phyloP scores from a whole-genome alignment of 202 grass and related monocot species.

The Elaeis oleifera region DNA sequence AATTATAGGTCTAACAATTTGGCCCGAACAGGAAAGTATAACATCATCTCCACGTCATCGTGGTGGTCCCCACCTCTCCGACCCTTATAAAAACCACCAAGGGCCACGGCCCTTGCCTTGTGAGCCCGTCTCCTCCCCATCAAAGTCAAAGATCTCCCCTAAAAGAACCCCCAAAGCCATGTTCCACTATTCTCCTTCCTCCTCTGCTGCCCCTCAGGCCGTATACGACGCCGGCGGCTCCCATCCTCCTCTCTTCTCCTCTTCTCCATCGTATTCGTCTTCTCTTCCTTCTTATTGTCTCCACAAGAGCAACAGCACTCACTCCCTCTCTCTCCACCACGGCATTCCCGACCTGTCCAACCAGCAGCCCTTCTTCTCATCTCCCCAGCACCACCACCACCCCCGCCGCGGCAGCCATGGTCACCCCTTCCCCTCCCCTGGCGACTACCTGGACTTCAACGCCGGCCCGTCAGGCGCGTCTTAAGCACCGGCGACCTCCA shows the following conservation, averaged over 20 bases:
- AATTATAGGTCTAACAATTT: too few species aligned
- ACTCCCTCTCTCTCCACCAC: constrained; percentile 26
- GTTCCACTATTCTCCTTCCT: constrained; percentile 8
- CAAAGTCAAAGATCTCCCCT: background rate
- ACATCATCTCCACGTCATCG: too few species aligned
- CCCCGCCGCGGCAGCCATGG: background rate
- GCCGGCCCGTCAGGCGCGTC: constrained; percentile 23
- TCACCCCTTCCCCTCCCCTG: constrained; percentile 11
- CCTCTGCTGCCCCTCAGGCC: background rate
- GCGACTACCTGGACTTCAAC: constrained; percentile 26
- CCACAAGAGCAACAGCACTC: constrained; percentile 24
- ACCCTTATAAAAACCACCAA: background rate
- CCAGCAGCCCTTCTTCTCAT: background rate
- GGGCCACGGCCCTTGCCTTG: background rate
- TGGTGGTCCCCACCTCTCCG: too few species aligned
- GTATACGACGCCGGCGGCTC: background rate
- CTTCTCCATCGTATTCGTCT: too few species aligned
- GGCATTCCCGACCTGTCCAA: too few species aligned
- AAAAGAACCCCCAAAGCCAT: constrained; percentile 5
- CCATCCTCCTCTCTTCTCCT: constrained; percentile 7
- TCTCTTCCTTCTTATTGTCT: constrained; percentile 2
- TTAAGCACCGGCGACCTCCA: constrained; percentile 45
- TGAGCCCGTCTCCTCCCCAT: background rate
- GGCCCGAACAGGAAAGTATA: too few species aligned
- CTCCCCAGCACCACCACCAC: constrained; percentile 19